Evolutionary conservation across 179 eudicot species (phyloP), one percentile per base, ranked within the genome.

Genomic region (Amaranthus tricolor): DNA sequence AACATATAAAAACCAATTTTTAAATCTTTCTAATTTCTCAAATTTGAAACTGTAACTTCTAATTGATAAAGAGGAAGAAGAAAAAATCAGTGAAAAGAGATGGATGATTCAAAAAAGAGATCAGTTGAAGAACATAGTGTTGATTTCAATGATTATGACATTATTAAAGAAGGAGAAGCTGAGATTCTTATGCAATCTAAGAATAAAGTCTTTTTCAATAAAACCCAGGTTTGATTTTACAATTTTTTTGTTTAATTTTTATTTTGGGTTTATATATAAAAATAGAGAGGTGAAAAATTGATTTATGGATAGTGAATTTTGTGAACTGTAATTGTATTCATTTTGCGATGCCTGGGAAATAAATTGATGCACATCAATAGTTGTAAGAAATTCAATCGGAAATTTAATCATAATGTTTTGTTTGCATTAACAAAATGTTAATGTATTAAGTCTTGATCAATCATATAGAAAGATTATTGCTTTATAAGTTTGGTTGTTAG

Each of bases 91-190:
- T 9, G 21, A n/a, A 56, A 70, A 65, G 20, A 84, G 21, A 93
- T 92, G 97, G 92, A 89, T 65, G 89, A 85, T 66, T 83, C 81
- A 1, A 75, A 75, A 44, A 79, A 77, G 58, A 87, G 77, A 45
- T 72, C 85, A 48, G 78, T 75, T 76, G 85, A 82, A 47, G 82
- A 77, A 45, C 80, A 76, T 59, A 55, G 89, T 5, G 50, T 84
- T 76, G 96, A 91, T 88, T 61, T 89, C 62, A 85, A 77, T 78
- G 92, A 96, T 72, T 93, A 76, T 75, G 77, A 77, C 8, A 78
- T 93, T n/a, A 83, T 96, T 73, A 96, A 88, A 80, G 98, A 96
- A 81, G 99, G 99, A 3, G 99, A 96, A 69, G 97, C 99, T 72
- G 99, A 96, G 88, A 93, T 96, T 88, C 86, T 96, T 65, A 89